A percentile compares a stretch with the other conserved stretches of the same genome.
Conservation (phyloP, 2,329 filamentous ascomycete species). For the Cytospora mali region DNA sequence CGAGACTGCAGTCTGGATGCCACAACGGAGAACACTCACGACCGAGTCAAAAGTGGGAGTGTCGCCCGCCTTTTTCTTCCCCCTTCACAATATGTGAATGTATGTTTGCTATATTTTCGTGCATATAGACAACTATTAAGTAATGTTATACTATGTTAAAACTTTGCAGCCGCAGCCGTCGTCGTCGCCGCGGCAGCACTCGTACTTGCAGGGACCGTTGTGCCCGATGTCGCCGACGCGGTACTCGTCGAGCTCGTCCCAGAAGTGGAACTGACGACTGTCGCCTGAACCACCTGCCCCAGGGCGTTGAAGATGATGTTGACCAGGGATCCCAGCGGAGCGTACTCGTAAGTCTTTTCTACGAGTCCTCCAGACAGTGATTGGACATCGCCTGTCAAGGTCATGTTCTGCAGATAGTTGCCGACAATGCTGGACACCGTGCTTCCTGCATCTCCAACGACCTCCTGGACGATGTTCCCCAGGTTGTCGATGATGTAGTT, state of each 20-base stretch:
- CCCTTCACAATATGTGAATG: not conserved
- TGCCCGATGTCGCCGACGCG: slow-evolving; percentile 4
- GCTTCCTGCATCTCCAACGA: slow-evolving; percentile 48
- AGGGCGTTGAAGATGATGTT: slow-evolving; percentile 58
- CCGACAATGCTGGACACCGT: slow-evolving; percentile 57
- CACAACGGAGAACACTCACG: too few species aligned
- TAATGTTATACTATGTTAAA: not conserved
- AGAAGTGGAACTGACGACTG: slow-evolving; percentile 35
- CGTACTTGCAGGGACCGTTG: slow-evolving; percentile 15
- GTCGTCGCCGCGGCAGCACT: slow-evolving; percentile 15
- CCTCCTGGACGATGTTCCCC: slow-evolving; percentile 65
- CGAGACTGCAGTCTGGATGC: too few species aligned
- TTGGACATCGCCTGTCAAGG: slow-evolving; percentile 44
- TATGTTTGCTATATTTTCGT: not conserved
- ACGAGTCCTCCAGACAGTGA: slow-evolving; percentile 41
- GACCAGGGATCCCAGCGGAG: slow-evolving; percentile 52
- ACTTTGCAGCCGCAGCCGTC: slow-evolving; percentile 12
- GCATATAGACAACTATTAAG: not conserved
- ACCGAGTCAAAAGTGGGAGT: too few species aligned
- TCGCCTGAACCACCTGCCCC: slow-evolving; percentile 57
- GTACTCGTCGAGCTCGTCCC: slow-evolving; percentile 15
- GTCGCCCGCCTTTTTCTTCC: too few species aligned
- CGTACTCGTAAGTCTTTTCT: slow-evolving; percentile 57
- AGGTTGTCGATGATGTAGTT: slow-evolving; percentile 63
- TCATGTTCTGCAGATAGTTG: slow-evolving; percentile 63